These are phyloP conservation scores for Pistacia integerrima DNA, from an alignment of 345 rosid genomes.

Conservation along the genomic window DNA sequence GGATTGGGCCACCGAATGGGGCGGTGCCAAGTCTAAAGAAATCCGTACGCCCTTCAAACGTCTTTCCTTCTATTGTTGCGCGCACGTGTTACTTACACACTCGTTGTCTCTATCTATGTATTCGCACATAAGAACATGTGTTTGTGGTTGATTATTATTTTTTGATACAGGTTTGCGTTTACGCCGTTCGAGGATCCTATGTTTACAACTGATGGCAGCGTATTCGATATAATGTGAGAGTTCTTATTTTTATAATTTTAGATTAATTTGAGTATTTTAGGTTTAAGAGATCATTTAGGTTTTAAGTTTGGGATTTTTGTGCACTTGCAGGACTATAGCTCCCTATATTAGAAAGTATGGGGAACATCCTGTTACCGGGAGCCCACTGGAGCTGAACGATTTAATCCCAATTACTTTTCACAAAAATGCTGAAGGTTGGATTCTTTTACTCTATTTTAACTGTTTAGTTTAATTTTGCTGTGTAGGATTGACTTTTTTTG, in stretches of 20 bases:
- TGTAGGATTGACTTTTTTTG: neutral
- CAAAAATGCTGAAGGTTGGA: conserved; percentile 77
- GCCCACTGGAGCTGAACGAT: conserved; percentile 69
- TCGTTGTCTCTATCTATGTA: neutral
- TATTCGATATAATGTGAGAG: conserved; percentile 83
- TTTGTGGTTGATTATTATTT: neutral
- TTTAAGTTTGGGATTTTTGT: neutral
- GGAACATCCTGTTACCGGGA: conserved; percentile 87
- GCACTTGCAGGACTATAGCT: conserved; percentile 61
- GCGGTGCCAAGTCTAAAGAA: conserved; percentile 93
- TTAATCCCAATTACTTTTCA: conserved; percentile 76
- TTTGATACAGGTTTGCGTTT: conserved; percentile 77
- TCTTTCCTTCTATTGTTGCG: conserved; percentile 97
- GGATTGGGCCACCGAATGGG: conserved; percentile 99
- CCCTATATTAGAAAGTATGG: conserved; percentile 85
- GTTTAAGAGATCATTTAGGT: conserved; percentile 1
- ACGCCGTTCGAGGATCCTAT: conserved; percentile 80
- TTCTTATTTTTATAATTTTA: neutral
- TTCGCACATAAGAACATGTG: neutral
- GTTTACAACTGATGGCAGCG: conserved; percentile 81
- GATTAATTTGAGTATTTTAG: neutral
- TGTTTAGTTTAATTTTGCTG: neutral
- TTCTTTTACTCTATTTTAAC: too few species aligned
- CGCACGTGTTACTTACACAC: conserved; percentile 42
- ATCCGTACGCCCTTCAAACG: conserved; percentile 77